phyloP scores from a whole-genome alignment of 495 filamentous ascomycete species.

The Copromyces sp. region DNA sequence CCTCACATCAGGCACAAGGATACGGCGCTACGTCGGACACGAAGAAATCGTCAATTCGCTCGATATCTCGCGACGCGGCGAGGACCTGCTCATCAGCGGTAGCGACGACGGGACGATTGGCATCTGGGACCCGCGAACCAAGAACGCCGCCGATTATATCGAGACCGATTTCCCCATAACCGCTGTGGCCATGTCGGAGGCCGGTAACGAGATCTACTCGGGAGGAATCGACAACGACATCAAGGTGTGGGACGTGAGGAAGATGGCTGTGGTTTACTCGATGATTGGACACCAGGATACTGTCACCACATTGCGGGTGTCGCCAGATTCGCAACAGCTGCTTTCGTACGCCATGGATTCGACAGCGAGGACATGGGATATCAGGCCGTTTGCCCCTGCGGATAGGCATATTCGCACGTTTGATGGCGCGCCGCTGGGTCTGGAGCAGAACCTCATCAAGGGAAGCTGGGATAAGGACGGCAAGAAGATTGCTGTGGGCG shows the following conservation, averaged over 20 bases:
- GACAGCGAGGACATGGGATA: conserved; percentile 91
- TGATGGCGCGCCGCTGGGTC: conserved; percentile 74
- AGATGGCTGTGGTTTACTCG: conserved; percentile 75
- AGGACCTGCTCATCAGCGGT: conserved; percentile 78
- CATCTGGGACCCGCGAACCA: conserved; percentile 94
- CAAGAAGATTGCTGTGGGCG: conserved; percentile 76
- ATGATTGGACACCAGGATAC: conserved; percentile 89
- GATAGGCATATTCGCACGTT: conserved; percentile 77
- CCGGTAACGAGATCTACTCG: conserved; percentile 90
- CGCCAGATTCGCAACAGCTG: conserved; percentile 82
- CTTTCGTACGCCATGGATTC: conserved; percentile 91
- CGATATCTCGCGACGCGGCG: conserved; percentile 77
- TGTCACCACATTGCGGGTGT: conserved; percentile 77
- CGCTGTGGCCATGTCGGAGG: conserved; percentile 79
- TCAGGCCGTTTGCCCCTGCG: conserved; percentile 83
- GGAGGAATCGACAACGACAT: conserved; percentile 97
- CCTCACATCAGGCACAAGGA: conserved; percentile 71
- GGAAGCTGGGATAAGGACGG: conserved; percentile 89
- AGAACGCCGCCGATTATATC: conserved; percentile 76
- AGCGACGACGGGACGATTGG: conserved; percentile 91
- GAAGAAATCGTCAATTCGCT: conserved; percentile 89
- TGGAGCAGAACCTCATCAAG: conserved; percentile 86
- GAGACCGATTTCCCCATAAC: conserved; percentile 91
- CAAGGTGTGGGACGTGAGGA: conserved; percentile 92
- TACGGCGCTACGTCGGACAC: conserved; percentile 85